Conservation (phyloP, 495 filamentous ascomycete species). For the Penicillium alfredii region DNA sequence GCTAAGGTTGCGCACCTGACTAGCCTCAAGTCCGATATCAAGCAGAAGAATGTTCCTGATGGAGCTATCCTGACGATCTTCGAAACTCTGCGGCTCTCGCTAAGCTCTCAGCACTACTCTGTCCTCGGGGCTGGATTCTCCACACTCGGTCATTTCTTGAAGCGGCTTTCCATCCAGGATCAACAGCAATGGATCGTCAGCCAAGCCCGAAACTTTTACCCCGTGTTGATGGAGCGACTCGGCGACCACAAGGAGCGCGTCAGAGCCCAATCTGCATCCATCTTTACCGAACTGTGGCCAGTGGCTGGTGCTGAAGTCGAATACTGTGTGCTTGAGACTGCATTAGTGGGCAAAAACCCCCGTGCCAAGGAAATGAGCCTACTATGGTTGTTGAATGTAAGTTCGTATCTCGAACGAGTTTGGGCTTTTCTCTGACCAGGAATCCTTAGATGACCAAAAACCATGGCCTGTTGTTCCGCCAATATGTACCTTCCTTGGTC, state of each 20-base stretch:
- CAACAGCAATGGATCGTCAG: constrained; percentile 60
- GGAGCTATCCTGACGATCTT: constrained; percentile 64
- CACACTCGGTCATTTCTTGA: constrained; percentile 75
- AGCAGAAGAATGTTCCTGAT: constrained; percentile 79
- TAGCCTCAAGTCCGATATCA: constrained; percentile 75
- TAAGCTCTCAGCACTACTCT: constrained; percentile 61
- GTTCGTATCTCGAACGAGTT: no score
- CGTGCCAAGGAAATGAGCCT: constrained; percentile 77
- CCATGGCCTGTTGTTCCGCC: constrained; percentile 68
- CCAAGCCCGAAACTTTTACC: constrained; percentile 57
- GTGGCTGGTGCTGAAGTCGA: constrained; percentile 67
- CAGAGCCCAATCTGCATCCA: constrained; percentile 61
- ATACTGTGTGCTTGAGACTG: constrained; percentile 67
- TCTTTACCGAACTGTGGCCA: constrained; percentile 65
- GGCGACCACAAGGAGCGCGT: constrained; percentile 84
- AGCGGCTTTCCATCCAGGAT: constrained; percentile 76
- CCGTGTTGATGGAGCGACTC: constrained; percentile 74
- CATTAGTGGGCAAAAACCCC: constrained; percentile 71
- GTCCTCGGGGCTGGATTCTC: constrained; percentile 74
- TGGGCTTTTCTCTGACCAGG: constrained; percentile 11
- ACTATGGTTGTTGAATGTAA: constrained; percentile 67
- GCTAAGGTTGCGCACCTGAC: constrained; percentile 65
- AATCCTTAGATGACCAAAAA: constrained; percentile 64
- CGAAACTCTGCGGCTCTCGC: constrained; percentile 62
- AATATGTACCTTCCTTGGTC: constrained; percentile 76